phyloP scores from a whole-genome alignment of 805 yeast species.

The Candida multigemmis region DNA sequence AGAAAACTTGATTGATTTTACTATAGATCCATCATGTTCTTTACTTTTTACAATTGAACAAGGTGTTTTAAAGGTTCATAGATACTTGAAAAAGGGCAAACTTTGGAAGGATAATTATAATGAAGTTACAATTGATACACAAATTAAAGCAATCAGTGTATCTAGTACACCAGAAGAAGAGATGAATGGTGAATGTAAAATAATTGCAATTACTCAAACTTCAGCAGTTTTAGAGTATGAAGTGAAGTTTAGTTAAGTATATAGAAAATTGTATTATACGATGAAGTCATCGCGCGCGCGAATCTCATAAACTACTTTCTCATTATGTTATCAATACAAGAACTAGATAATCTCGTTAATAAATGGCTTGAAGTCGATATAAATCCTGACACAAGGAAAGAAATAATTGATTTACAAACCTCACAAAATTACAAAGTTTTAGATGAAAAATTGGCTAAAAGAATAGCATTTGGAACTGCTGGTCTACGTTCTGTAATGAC shows the following conservation, averaged over 20 bases:
- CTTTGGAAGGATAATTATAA: constrained; percentile 23
- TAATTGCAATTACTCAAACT: constrained; percentile 6
- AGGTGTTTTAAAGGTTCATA: constrained; percentile 16
- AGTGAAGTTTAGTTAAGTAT: constrained; percentile 1
- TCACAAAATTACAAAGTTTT: constrained; percentile 33
- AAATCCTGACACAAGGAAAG: constrained; percentile 41
- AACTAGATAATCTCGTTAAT: constrained; percentile 19
- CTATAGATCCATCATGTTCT: constrained; percentile 27
- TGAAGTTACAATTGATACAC: too few relatives aligned
- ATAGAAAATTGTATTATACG: too few relatives aligned
- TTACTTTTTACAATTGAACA: constrained; percentile 14
- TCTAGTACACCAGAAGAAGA: too few relatives aligned
- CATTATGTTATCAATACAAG: too few relatives aligned
- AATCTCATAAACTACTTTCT: too few relatives aligned
- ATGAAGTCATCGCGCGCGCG: too few relatives aligned
- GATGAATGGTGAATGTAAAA: constrained; percentile 4
- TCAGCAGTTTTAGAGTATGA: constrained; percentile 8
- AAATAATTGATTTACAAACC: constrained; percentile 39
- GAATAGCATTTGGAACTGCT: constrained; percentile 88
- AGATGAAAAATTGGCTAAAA: constrained; percentile 38
- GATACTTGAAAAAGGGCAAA: constrained; percentile 32
- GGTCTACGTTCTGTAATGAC: constrained; percentile 85
- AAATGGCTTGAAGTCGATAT: constrained; percentile 29
- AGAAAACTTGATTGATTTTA: constrained; percentile 11
- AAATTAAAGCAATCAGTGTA: too few relatives aligned